These are phyloP conservation scores for Saturnispora diversa DNA, from an alignment of 805 yeast species.

Conservation along the genomic window DNA sequence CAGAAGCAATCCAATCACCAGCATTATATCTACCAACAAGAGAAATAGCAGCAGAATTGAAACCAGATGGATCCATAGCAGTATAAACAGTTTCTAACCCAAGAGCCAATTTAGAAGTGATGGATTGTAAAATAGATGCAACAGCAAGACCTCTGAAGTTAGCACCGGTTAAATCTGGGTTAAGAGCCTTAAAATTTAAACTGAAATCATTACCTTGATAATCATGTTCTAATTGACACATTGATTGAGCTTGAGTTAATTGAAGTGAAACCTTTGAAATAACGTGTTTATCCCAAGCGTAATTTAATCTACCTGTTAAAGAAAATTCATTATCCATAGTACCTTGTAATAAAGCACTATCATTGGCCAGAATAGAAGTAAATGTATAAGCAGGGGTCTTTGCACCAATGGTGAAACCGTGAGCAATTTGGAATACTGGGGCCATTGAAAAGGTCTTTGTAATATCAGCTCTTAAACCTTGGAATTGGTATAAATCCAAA, in stretches of 20 bases:
- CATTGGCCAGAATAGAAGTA: constrained; percentile 82
- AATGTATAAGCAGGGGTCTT: constrained; percentile 87
- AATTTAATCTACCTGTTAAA: constrained; percentile 81
- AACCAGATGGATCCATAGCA: constrained; percentile 53
- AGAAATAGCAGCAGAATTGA: constrained; percentile 87
- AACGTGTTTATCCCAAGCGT: constrained; percentile 77
- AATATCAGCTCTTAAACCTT: constrained; percentile 94
- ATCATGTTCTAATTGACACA: constrained; percentile 96
- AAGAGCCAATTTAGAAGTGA: constrained; percentile 73
- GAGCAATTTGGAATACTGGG: constrained; percentile 96
- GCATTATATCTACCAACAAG: constrained; percentile 85
- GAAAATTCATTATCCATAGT: constrained; percentile 81
- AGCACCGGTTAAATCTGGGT: constrained; percentile 73
- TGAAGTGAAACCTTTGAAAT: constrained; percentile 82
- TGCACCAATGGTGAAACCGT: constrained; percentile 84
- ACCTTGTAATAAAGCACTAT: constrained; percentile 81
- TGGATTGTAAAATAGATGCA: constrained; percentile 82
- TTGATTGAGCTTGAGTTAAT: constrained; percentile 77
- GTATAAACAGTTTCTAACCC: constrained; percentile 93
- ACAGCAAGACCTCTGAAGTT: constrained; percentile 86
- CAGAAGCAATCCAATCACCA: constrained; percentile 88
- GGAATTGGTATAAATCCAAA: constrained; percentile 79
- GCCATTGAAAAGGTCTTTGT: constrained; percentile 83
- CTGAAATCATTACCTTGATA: constrained; percentile 85
- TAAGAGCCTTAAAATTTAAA: constrained; percentile 80